phyloP scores from a whole-genome alignment of 768 basidiomycete species.

The Trametes elegans region DNA sequence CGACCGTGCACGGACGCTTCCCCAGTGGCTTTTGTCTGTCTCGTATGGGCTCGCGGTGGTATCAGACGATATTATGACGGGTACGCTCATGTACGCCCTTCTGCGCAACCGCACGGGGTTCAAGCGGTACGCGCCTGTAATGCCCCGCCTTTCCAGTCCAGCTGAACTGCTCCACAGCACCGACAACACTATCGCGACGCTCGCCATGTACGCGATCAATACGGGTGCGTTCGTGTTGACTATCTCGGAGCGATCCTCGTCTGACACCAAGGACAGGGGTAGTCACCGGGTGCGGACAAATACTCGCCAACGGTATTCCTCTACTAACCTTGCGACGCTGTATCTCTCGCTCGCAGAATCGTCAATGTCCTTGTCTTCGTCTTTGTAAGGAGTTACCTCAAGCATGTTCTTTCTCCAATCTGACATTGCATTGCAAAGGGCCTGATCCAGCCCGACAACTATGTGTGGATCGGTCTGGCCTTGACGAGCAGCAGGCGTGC shows the following conservation, averaged over 20 bases:
- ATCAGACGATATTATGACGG: not conserved
- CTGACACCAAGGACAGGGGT: no score
- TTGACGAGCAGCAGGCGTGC: not conserved
- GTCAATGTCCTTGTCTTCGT: not conserved
- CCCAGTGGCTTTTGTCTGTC: not conserved
- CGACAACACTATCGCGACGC: not conserved
- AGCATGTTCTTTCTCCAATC: not conserved
- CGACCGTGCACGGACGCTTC: not conserved
- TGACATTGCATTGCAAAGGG: no score
- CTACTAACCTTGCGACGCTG: not conserved
- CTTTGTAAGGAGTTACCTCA: not conserved
- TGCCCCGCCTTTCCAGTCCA: no score
- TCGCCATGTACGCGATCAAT: not conserved
- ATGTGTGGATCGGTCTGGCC: not conserved
- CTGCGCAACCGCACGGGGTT: not conserved
- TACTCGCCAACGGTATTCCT: no score
- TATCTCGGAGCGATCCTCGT: no score
- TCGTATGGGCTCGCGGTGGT: not conserved
- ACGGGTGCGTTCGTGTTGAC: not conserved
- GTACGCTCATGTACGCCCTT: not conserved
- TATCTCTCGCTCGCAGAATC: not conserved
- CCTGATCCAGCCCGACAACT: not conserved
- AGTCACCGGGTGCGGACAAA: no score
- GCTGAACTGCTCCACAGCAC: not conserved
- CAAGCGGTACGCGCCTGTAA: not conserved